Evolutionary conservation across 768 basidiomycete species (phyloP), one percentile per base, ranked within the genome.

Genomic region (Leccinum olivaceopallidum): DNA sequence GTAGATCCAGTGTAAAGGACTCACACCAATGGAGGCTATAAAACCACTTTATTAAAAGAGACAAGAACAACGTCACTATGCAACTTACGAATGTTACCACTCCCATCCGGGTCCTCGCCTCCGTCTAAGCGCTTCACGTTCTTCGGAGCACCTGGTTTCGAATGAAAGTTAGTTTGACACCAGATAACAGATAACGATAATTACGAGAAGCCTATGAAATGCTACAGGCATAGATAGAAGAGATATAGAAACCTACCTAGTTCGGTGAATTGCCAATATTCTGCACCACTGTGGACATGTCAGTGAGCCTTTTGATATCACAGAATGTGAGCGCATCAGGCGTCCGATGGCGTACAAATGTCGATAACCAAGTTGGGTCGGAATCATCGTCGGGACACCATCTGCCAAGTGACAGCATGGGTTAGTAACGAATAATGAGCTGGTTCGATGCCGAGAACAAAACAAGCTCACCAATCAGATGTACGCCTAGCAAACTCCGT

Each of bases 341-440:
- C 50, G 61, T 20, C 34, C 4, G 32, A 22, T 32, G 14, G 53
- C 67, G 56, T 65, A 82, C 70, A 76, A 81, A 58, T 83, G 83
- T 47, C 67, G 74, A 65, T 85, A 84, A 18, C 82, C 83, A 14
- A 81, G 68, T 34, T 30, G 62, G 55, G 75, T 71, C 30, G 79
- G 79, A 49, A 84, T 70, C 63, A 84, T 77, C 6, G 81, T 83
- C 5, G 83, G 82, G 8, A 84, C 80, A 8, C 83, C 82, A 60
- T 84, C 83, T 81, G 50, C 32, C 4, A 16, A 22, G 50, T 28
- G n/a, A n/a, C 24, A 55, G 26, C 56, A 50, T 59, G 10, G 54
- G 36, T 49, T 9, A 13, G 44, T 47, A 51, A 51, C 9, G 37
- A 16, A 7, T 9, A 5, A 18, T 16, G 42, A 30, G 39, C 30